Evolutionary conservation across 495 filamentous ascomycete genomes (phyloP).

Genomic region (Trichoderma parareesei): DNA sequence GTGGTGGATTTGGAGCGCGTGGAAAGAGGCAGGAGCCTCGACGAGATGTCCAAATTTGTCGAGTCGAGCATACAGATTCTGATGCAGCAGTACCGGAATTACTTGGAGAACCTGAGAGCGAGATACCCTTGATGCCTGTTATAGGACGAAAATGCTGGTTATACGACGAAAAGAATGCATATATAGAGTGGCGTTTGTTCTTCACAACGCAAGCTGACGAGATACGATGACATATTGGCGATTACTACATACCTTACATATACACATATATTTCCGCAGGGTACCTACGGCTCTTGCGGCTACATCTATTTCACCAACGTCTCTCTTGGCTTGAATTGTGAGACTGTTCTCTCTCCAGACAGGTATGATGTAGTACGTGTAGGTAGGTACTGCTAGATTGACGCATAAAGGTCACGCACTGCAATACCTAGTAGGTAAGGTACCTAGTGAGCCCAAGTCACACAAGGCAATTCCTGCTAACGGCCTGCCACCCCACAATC

Average conservation of each 20-base stretch:
- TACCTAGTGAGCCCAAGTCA: too few relatives aligned
- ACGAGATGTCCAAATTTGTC: constrained; percentile 4
- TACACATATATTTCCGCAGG: neutral
- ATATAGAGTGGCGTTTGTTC: constrained; percentile 5
- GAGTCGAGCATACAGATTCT: neutral
- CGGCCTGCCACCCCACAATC: too few relatives aligned
- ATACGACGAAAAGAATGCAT: neutral
- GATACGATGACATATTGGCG: constrained; percentile 1
- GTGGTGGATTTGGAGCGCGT: constrained; percentile 8
- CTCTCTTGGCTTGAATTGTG: neutral
- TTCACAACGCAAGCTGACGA: neutral
- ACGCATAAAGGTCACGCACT: too few relatives aligned
- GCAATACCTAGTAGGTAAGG: too few relatives aligned
- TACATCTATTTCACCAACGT: neutral
- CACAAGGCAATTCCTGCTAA: too few relatives aligned
- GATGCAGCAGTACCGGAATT: constrained; percentile 1
- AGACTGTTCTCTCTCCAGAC: neutral
- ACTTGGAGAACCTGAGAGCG: neutral
- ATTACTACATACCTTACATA: neutral
- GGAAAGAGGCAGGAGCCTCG: neutral
- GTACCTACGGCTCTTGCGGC: neutral
- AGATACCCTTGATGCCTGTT: constrained; percentile 5
- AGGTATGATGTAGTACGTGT: neutral
- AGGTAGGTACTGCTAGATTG: too few relatives aligned
- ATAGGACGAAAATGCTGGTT: neutral